These are phyloP conservation scores for Colletotrichum gloeosporioides DNA, from an alignment of 2,329 filamentous ascomycete genomes.

Conservation along the genomic window DNA sequence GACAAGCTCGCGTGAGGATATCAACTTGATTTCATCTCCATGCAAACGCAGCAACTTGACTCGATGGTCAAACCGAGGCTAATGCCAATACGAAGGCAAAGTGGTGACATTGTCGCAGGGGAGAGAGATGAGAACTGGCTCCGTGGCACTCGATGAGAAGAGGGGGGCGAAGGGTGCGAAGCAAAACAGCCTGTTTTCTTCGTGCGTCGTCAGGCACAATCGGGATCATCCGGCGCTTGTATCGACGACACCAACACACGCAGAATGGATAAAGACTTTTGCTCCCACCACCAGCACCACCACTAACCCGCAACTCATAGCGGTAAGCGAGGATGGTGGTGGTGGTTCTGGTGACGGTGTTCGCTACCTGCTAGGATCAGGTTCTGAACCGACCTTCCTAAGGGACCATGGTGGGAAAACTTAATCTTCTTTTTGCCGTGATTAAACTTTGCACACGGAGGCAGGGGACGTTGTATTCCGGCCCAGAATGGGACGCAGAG, in stretches of 20 bases:
- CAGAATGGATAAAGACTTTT: background rate
- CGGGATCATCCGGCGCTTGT: background rate
- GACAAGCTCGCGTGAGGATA: background rate
- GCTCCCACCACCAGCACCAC: background rate
- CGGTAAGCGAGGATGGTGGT: background rate
- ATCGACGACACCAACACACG: background rate
- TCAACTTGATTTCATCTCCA: background rate
- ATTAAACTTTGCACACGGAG: background rate
- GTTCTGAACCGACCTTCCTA: background rate
- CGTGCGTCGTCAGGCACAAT: slow-evolving; percentile 1
- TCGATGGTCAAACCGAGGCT: background rate
- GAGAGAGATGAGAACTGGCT: background rate
- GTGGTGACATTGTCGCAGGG: background rate
- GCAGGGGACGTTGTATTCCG: background rate
- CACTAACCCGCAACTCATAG: background rate
- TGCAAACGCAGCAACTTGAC: background rate
- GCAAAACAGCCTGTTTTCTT: background rate
- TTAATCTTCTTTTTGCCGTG: background rate
- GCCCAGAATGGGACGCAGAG: background rate
- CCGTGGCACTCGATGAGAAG: background rate
- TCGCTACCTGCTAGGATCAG: background rate
- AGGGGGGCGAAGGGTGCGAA: background rate
- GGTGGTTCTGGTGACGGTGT: background rate
- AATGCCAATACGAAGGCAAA: background rate
- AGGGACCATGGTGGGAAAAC: background rate